Percentiles rank a stretch among this genome's conserved stretches.
phyloP scores from a whole-genome alignment of 2,329 filamentous ascomycete genomes.

The Cercospora nicotianae region DNA sequence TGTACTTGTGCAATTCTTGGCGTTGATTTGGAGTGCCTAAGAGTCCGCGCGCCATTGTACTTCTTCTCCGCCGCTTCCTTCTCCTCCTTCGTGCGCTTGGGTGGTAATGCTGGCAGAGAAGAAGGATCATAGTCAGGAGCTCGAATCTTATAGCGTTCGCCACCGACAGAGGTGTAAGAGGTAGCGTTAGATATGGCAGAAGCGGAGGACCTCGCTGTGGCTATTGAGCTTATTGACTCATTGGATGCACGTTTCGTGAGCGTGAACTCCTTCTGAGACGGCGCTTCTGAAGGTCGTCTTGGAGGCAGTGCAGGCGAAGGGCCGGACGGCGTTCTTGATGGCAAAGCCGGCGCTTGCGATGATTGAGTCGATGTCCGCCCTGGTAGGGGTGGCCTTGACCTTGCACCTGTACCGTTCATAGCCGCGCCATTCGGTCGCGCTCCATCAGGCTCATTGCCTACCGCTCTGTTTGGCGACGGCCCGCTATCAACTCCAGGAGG shows the following conservation, averaged over 20 bases:
- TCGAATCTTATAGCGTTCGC: constrained; percentile 29
- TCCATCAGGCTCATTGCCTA: constrained; percentile 44
- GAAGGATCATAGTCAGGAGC: constrained; percentile 59
- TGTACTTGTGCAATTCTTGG: constrained; percentile 28
- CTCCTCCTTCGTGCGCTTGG: constrained; percentile 49
- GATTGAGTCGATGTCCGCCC: constrained; percentile 43
- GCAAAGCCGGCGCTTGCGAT: constrained; percentile 47
- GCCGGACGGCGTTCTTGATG: constrained; percentile 43
- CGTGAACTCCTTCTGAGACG: constrained; percentile 29
- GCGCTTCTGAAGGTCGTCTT: constrained; percentile 45
- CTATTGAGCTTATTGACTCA: constrained; percentile 56
- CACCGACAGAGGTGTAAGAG: constrained; percentile 32
- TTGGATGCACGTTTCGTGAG: constrained; percentile 44
- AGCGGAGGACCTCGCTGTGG: constrained; percentile 49
- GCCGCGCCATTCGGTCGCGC: constrained; percentile 16
- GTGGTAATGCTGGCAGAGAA: constrained; percentile 56
- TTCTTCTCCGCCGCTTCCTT: constrained; percentile 38
- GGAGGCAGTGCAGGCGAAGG: constrained; percentile 47
- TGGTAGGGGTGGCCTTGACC: constrained; percentile 47
- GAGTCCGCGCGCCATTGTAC: constrained; percentile 25
- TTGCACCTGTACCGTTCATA: constrained; percentile 29
- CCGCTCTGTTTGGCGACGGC: constrained; percentile 35
- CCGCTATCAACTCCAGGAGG: constrained; percentile 43
- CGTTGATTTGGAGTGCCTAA: constrained; percentile 28
- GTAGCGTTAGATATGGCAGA: constrained; percentile 50